phyloP scores from a whole-genome alignment of 2,329 filamentous ascomycete species.

The Aspergillus nomiae region DNA sequence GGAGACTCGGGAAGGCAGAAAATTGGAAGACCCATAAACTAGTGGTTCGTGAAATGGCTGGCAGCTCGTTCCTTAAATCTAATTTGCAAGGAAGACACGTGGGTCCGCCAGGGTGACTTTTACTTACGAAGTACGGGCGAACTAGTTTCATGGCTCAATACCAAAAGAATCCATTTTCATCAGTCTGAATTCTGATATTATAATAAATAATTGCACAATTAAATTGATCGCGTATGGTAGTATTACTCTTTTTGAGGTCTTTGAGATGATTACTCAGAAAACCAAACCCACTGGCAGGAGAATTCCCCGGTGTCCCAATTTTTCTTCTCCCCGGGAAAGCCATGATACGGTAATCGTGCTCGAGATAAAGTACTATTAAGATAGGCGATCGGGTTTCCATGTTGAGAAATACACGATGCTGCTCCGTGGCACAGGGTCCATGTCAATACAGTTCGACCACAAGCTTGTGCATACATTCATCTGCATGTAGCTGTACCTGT shows the following conservation, averaged over 20 bases:
- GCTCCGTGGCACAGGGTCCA: background rate
- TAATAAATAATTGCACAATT: background rate
- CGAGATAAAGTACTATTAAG: background rate
- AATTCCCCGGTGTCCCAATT: background rate
- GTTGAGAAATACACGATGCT: background rate
- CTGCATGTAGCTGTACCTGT: background rate
- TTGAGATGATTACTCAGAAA: background rate
- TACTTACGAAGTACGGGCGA: background rate
- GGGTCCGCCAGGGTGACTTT: slow-evolving; percentile 8
- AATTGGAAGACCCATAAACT: slow-evolving; percentile 17
- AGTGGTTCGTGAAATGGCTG: slow-evolving; percentile 18
- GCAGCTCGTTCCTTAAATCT: slow-evolving; percentile 13
- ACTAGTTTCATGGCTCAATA: background rate
- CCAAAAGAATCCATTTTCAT: background rate
- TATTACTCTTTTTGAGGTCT: background rate
- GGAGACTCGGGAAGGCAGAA: slow-evolving; percentile 11
- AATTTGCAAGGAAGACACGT: slow-evolving; percentile 22
- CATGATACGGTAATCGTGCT: background rate
- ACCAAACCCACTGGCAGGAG: background rate
- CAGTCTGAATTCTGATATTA: background rate
- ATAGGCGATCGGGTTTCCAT: background rate
- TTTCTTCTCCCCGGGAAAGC: background rate
- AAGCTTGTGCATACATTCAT: background rate
- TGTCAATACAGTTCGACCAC: background rate
- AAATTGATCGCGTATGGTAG: background rate